Evolutionary conservation across 2,329 filamentous ascomycete species (phyloP), one percentile per base, ranked within the genome.

Genomic region (Penicillium sp.): DNA sequence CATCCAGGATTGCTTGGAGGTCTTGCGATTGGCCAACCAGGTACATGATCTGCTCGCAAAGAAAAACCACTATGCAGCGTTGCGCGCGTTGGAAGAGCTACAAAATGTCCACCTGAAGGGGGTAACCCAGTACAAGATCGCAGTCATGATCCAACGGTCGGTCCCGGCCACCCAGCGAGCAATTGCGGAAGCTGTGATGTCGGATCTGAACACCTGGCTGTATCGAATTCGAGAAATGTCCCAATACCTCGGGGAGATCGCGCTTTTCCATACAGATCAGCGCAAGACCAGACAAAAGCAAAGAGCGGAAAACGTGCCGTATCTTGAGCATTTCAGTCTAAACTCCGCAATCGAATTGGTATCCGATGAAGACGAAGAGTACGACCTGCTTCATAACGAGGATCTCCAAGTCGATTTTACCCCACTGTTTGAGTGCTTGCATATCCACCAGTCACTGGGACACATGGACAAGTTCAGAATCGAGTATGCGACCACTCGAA

Each of bases 311-410:
- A 82, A 85, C 18, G 86, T 92, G 56, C 79, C 85, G 0, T 92
- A 89, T 60, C 79, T 97, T 41, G 81, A 82, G 32, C 88, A 89
- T 62, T 97, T 97, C 77, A 95, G 90, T 69, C 78, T 99, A 29
- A 99, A 97, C 71, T 97, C 94, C 8, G 88, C 94, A 2, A 94
- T 97, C 60, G 94, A 99, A 73, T 81, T 97, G 43, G 92, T 97
- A 6, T 92, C 91, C 42, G 94, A 99, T 64, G 94, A 99, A 75
- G 89, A 85, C 54, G 92, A 97, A 67, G 94, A 99, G 69, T 97
- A 95, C 66, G 92, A 99, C 69, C 87, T 97, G 8, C 78, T 99
- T 31, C 89, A 97, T 69, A 97, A 97, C 62, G 94, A 99, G 53
- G 92, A 97, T 61, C 82, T 97, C 1, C 89, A 94, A 67, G 92